These are phyloP conservation scores for Irpex lacteus DNA, from an alignment of 1,284 basidiomycete species.

Conservation along the genomic window DNA sequence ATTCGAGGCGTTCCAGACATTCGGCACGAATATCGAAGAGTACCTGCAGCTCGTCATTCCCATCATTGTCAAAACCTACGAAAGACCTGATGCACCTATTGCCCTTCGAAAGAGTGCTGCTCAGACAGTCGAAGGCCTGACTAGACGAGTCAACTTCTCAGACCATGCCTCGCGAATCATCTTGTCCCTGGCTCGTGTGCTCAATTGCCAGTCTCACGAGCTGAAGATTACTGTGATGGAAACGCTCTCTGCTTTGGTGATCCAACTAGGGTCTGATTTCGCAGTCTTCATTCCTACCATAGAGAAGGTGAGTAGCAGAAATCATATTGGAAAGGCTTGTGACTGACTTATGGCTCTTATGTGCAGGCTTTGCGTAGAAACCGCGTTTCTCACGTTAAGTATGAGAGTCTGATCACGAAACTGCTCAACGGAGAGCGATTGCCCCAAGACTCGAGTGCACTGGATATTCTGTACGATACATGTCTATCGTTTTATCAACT, in stretches of 20 bases:
- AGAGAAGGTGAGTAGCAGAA: constrained; percentile 69
- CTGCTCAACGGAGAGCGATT: constrained; percentile 91
- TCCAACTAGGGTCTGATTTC: constrained; percentile 95
- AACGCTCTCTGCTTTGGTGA: constrained; percentile 87
- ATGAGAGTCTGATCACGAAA: constrained; percentile 87
- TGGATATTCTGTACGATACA: constrained; percentile 54
- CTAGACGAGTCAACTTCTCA: constrained; percentile 96
- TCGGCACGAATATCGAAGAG: constrained; percentile 96
- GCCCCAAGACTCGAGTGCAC: constrained; percentile 72
- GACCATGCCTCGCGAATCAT: constrained; percentile 98
- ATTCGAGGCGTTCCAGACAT: constrained; percentile 92
- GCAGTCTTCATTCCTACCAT: constrained; percentile 97
- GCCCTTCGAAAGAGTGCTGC: constrained; percentile 81
- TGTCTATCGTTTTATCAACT: constrained; percentile 4
- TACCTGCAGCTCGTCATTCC: constrained; percentile 97
- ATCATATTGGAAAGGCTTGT: neutral
- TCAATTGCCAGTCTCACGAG: constrained; percentile 80
- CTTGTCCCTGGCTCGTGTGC: constrained; percentile 89
- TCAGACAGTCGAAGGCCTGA: constrained; percentile 88
- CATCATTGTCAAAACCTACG: constrained; percentile 90
- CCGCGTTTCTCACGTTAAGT: constrained; percentile 81
- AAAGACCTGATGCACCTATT: constrained; percentile 76
- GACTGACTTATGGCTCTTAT: neutral
- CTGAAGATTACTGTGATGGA: constrained; percentile 89
- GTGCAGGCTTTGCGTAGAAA: constrained; percentile 75